Evolutionary conservation across 148 eudicot genomes (phyloP).

Genomic region (Pouteria glomerata): DNA sequence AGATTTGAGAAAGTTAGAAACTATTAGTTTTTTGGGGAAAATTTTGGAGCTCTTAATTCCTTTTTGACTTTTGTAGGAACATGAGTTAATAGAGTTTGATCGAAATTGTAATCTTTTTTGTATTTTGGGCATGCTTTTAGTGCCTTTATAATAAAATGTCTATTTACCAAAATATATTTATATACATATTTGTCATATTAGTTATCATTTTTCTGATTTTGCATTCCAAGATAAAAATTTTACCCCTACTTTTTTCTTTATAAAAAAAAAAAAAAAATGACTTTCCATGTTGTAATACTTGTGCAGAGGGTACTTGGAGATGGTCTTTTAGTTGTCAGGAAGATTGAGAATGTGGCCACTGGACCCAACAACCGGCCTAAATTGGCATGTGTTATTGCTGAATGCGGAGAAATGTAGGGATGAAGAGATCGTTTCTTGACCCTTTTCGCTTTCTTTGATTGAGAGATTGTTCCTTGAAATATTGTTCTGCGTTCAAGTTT

Average conservation of each 20-base stretch:
- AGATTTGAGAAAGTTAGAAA: too few relatives aligned
- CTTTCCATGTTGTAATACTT: neutral
- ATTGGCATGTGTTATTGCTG: conserved; percentile 73
- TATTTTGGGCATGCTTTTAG: too few relatives aligned
- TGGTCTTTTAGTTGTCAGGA: conserved; percentile 83
- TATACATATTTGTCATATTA: neutral
- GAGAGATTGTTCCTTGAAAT: neutral
- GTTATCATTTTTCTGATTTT: neutral
- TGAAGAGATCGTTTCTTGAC: neutral
- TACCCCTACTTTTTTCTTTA: too few relatives aligned
- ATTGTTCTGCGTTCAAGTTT: neutral
- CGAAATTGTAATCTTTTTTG: too few relatives aligned
- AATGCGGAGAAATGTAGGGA: conserved; percentile 86
- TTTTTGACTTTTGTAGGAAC: too few relatives aligned
- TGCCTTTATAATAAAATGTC: too few relatives aligned
- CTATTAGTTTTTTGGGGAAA: too few relatives aligned
- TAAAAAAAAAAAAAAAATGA: too few relatives aligned
- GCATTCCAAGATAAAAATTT: too few relatives aligned
- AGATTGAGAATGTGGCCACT: conserved; percentile 86
- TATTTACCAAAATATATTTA: too few relatives aligned
- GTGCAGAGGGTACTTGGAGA: conserved; percentile 90
- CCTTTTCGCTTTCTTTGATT: neutral
- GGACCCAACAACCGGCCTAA: conserved; percentile 89
- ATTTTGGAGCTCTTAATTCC: too few relatives aligned
- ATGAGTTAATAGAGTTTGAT: too few relatives aligned